Evolutionary conservation across 2,329 filamentous ascomycete species (phyloP).

Genomic region (Penicillium corylophilum): DNA sequence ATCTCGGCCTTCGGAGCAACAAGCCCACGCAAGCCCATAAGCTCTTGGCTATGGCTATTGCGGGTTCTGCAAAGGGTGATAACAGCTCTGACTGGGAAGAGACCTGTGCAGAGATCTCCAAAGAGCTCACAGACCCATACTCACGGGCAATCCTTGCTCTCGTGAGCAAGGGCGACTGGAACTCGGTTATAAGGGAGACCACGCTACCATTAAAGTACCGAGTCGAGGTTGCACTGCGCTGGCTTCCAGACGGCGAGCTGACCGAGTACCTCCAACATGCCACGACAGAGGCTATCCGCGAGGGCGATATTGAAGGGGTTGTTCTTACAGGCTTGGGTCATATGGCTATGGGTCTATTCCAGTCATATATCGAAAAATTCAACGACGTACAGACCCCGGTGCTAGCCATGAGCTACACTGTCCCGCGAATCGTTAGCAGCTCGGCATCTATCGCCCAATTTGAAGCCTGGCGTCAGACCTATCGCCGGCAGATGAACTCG

Average conservation of each 20-base stretch:
- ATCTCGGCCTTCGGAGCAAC: constrained; percentile 56
- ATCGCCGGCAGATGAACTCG: constrained; percentile 59
- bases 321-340: constrained; percentile 61
- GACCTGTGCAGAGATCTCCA: constrained; percentile 61
- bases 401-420: constrained; percentile 58
- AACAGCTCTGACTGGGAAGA: constrained; percentile 60
- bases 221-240: constrained; percentile 60
- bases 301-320: constrained; percentile 61
- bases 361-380: constrained; percentile 59
- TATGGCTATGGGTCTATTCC: constrained; percentile 59
- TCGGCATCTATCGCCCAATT: constrained; percentile 53
- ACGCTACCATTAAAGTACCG: constrained; percentile 61
- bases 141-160: constrained; percentile 61
- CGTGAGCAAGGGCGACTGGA: constrained; percentile 61
- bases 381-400: constrained; percentile 64
- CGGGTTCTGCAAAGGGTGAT: constrained; percentile 44
- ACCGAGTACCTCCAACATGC: constrained; percentile 56
- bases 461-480: constrained; percentile 61
- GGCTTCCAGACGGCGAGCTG: constrained; percentile 48
- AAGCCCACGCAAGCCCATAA: constrained; percentile 56
- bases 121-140: constrained; percentile 62
- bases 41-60: constrained; percentile 55
- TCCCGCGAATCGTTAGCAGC: constrained; percentile 59
- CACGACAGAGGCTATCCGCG: constrained; percentile 50
- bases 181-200: constrained; percentile 56